Evolutionary conservation across 345 rosid species (phyloP).

Genomic region (Eutrema japonicum): DNA sequence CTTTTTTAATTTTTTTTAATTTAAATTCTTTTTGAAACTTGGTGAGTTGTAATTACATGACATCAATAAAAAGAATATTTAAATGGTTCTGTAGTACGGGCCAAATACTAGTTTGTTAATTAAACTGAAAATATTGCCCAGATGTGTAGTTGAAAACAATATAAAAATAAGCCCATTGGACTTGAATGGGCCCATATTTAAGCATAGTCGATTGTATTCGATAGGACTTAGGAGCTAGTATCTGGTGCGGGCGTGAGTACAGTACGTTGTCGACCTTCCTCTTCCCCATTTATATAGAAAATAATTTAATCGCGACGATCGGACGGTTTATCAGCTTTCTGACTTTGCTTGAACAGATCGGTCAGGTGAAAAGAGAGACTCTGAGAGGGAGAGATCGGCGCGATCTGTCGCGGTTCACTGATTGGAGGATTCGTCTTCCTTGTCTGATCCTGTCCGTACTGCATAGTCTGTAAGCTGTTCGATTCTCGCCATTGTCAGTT

Average conservation of each 20-base stretch:
- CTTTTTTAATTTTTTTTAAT: too few relatives aligned
- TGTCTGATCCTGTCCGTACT: conserved; percentile 26
- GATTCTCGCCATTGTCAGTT: conserved; percentile 22
- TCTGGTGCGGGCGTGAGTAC: conserved; percentile 21
- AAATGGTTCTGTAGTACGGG: too few relatives aligned
- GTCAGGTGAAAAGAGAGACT: conserved; percentile 20
- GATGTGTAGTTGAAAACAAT: neutral
- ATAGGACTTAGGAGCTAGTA: conserved; percentile 3
- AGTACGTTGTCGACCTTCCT: conserved; percentile 8
- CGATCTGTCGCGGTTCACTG: conserved; percentile 29
- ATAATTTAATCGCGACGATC: conserved; percentile 25
- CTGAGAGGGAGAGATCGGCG: conserved; percentile 16
- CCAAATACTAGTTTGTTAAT: too few relatives aligned
- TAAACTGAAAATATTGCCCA: too few relatives aligned
- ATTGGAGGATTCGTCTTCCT: conserved; percentile 23
- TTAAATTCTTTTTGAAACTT: too few relatives aligned
- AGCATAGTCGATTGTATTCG: neutral
- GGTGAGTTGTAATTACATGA: too few relatives aligned
- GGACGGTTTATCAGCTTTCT: conserved; percentile 39
- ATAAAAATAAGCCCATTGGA: conserved; percentile 11
- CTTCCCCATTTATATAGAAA: neutral
- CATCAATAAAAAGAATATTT: too few relatives aligned
- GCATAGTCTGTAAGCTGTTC: conserved; percentile 26
- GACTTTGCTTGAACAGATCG: conserved; percentile 46
- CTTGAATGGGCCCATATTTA: neutral